Percentiles rank a stretch among this genome's conserved stretches.
Evolutionary conservation across 768 basidiomycete species (phyloP).

Genomic region (Trametes elegans): DNA sequence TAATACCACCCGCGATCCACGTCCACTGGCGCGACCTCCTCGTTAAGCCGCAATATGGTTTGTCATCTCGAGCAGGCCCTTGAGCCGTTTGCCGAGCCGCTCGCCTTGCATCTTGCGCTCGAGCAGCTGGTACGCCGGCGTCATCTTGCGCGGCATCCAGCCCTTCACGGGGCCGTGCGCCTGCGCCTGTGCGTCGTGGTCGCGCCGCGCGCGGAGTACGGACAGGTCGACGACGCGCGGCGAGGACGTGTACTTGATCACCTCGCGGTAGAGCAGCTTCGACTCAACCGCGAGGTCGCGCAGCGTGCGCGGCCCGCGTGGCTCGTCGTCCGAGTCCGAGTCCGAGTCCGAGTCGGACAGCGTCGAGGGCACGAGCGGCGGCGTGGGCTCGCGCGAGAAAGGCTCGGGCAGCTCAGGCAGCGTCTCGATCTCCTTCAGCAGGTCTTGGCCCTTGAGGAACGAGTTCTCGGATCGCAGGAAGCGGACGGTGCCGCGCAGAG

Average conservation of each 20-base stretch:
- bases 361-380: slow-evolving; percentile 63
- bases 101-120: slow-evolving; percentile 78
- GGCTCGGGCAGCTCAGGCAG: slow-evolving; percentile 64
- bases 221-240: slow-evolving; percentile 87
- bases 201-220: slow-evolving; percentile 48
- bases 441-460: slow-evolving; percentile 89
- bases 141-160: slow-evolving; percentile 83
- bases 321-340: slow-evolving; percentile 51
- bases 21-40: background rate
- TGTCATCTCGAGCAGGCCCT: slow-evolving; percentile 67
- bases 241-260: slow-evolving; percentile 80
- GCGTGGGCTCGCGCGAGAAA: slow-evolving; percentile 52
- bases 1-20: background rate
- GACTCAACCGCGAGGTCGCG: slow-evolving; percentile 78
- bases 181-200: slow-evolving; percentile 47
- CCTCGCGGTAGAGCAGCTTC: slow-evolving; percentile 84
- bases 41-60: slow-evolving; percentile 36
- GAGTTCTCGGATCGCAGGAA: slow-evolving; percentile 94
- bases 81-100: slow-evolving; percentile 63
- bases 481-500: slow-evolving; percentile 85
- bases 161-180: slow-evolving; percentile 41
- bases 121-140: slow-evolving; percentile 77
- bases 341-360: slow-evolving; percentile 65
- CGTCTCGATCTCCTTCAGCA: slow-evolving; percentile 76
- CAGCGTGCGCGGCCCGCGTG: slow-evolving; percentile 47